Base-by-base conservation (phyloP, 2,329 filamentous ascomycete genomes). In the Aspergillus ochraceus region DNA sequence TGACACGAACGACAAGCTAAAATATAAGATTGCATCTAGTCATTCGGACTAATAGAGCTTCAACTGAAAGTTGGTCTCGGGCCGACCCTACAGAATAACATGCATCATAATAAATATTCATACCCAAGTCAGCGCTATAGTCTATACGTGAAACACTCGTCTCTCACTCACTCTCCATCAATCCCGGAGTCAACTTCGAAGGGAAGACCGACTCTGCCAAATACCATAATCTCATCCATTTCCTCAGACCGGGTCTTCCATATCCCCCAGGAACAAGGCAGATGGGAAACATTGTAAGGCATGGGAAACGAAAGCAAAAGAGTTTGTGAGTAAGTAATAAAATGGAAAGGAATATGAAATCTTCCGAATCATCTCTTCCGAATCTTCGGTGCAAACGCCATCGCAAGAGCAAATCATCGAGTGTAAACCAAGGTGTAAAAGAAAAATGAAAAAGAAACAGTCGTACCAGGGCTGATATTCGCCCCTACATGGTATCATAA, bases 401-500 rank as follows among this genome's bases (percentile, higher is more conserved):
- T 69, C 67, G 70, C 69, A 42, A 42, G 36, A 72, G 68, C 72
- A 68, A 66, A 66, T 67, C 57, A 68, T 67, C 59, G 26, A 29
- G 65, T 58, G 55, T 58, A 60, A 61, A 62, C 45, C 62, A 65
- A 57, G 53, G 53, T 53, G 19, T 20, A 10, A 17, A 51, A 26
- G 30, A 10, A 52, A 36, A 17, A 60, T 62, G 70, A 61, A 68
- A 61, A 66, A 66, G 61, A 64, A 64, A 58, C 63, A 56, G 56
- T 54, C 58, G 60, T 59, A 62, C 67, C 67, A 60, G 60, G 65
- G 64, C 59, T 59, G 49, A 64, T 56, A 64, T 29, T 26, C 53
- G 63, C 65, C 65, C 64, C 63, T 63, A 63, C 66, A 71, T 69
- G 70, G 73, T 72, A 74, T 75, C 73, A 73, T 73, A 75, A 42